A percentile compares a stretch with the other conserved stretches of the same genome.
Evolutionary conservation across 768 basidiomycete genomes (phyloP).

Genomic region (Erythrobasidium yunnanense): DNA sequence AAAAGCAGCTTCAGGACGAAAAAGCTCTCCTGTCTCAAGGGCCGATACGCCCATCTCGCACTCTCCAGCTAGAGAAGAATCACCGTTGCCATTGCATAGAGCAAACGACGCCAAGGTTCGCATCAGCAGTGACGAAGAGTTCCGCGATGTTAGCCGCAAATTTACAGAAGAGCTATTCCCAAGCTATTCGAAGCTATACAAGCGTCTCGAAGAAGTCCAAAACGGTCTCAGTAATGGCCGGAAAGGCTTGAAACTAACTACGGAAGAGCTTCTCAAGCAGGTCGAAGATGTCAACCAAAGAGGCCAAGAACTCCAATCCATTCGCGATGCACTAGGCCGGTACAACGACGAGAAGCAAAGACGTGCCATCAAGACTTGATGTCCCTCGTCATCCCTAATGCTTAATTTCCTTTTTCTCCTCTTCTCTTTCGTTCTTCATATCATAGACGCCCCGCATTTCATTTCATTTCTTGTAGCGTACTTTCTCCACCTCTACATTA

Average conservation of each 20-base stretch:
- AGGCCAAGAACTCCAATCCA: neutral
- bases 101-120: neutral
- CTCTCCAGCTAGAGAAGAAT: neutral
- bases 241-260: neutral
- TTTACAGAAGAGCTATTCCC: slow-evolving; percentile 2
- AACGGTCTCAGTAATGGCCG: neutral
- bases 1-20: neutral
- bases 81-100: neutral
- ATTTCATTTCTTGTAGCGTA: too few species aligned
- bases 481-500: too few species aligned
- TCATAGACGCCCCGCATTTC: too few species aligned
- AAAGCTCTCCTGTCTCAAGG: neutral
- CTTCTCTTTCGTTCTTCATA: too few species aligned
- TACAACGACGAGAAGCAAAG: neutral
- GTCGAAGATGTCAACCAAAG: slow-evolving; percentile 12
- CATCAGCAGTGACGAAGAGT: slow-evolving; percentile 2
- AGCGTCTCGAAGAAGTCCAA: neutral
- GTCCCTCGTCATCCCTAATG: too few species aligned
- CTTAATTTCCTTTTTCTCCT: neutral
- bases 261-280: neutral
- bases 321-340: neutral
- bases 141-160: neutral
- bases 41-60: slow-evolving; percentile 1
- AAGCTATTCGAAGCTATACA: neutral
- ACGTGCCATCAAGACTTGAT: neutral